Base-by-base conservation (phyloP, 1,284 basidiomycete genomes). In the Leccinum pachyderme region DNA sequence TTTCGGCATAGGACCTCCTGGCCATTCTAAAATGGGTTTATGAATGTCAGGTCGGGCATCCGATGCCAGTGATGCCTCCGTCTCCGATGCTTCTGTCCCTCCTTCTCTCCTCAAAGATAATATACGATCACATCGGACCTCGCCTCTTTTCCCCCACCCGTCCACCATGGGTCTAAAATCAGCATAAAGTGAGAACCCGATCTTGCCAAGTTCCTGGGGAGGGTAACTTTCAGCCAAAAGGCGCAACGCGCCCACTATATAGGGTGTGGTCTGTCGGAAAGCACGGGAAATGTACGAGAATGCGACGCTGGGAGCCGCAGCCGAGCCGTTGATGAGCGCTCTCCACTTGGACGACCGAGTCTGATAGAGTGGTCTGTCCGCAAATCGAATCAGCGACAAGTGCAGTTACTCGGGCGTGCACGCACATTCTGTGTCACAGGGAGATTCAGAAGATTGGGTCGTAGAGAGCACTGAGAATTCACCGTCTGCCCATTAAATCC, bases 401-500 rank as follows among this genome's bases (percentile, higher is more conserved):
- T 31, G 18, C 7, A 18, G 49, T 24, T 37, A 11, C 12, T 71
- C 33, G 7, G 1, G 7, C 7, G 24, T 5, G n/a, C 37, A 51
- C 81, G 64, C 68, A 86, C 84, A 87, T 76, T 61, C 84, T 86
- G 32, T 3, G 18, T 53, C 37, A 39, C 31, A 25, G 22, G 56
- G 35, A 51, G 52, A 54, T 18, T 5, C 18, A 31, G 12, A 29
- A 25, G 3, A 18, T 18, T 18, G 18, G 31, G 13, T 37, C 33
- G 22, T 49, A 25, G 4, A 32, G n/a, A 25, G 15, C 27, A 43
- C 7, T 9, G 45, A 5, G 27, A 47, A 72, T 87, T 70, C 65
- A 92, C 90, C 87, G 84, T 70, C 90, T 80, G 43, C 91, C 87
- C 83, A 98, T 89, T 43, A 98, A 75, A 59, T 93, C 91, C 22